Conservation (phyloP, 108 stramenopile genomes). For the Conticribra weissflogii region DNA sequence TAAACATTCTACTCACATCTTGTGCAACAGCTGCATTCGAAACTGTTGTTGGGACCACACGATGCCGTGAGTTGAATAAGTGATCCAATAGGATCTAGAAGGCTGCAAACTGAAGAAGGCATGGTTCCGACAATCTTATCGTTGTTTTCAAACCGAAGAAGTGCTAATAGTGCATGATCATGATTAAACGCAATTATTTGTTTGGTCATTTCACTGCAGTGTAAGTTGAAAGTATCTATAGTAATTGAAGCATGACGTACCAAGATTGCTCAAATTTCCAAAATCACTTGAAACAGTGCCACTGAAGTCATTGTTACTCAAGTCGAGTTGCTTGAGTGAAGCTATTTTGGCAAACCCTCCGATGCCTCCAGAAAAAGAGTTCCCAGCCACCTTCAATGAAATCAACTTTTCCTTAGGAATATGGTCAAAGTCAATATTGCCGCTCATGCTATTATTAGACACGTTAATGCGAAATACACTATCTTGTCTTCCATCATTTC, state of each 20-base stretch:
- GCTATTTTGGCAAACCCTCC: neutral
- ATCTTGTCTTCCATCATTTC: neutral
- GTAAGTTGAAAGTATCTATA: neutral
- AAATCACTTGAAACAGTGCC: neutral
- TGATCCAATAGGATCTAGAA: neutral
- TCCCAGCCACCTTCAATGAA: neutral
- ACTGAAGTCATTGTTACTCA: neutral
- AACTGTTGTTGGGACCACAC: neutral
- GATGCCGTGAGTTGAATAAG: neutral
- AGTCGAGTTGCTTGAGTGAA: neutral
- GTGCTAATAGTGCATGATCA: neutral
- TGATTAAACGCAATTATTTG: neutral
- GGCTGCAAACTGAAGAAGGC: neutral
- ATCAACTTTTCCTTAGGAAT: neutral
- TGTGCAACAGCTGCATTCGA: neutral
- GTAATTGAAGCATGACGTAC: neutral
- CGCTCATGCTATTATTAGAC: neutral
- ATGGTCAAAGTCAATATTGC: neutral
- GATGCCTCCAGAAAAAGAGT: neutral
- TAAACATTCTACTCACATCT: too few species aligned
- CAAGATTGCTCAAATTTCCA: neutral
- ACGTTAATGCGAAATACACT: neutral
- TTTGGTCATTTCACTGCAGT: too few species aligned
- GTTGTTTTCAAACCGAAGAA: neutral
- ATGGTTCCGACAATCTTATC: neutral